Conservation (phyloP, 2,329 filamentous ascomycete species). For the Trichoderma sp. region DNA sequence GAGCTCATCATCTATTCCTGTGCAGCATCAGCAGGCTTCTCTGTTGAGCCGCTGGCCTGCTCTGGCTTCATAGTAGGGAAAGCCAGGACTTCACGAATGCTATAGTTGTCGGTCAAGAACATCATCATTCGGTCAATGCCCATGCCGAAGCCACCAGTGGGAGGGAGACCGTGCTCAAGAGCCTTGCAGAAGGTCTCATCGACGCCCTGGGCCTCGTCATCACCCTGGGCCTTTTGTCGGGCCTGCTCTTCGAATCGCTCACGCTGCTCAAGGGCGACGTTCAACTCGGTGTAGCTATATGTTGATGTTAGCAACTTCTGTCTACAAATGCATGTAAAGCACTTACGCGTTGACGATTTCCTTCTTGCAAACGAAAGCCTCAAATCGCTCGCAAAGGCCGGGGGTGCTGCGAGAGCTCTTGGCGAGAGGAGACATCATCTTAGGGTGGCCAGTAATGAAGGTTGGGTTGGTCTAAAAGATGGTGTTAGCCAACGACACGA, state of each 20-base stretch:
- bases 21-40: constrained; percentile 1
- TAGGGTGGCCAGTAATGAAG: constrained; percentile 58
- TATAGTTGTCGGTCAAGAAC: constrained; percentile 92
- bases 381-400: constrained; percentile 93
- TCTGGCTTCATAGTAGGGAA: constrained; percentile 99
- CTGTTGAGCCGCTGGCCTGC: constrained; percentile 31
- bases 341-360: constrained; percentile 82
- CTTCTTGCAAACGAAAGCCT: constrained; percentile 75
- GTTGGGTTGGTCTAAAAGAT: constrained; percentile 67
- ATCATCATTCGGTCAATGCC: constrained; percentile 92
- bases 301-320: background rate
- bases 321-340: background rate
- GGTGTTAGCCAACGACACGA: background rate
- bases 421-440: constrained; percentile 81
- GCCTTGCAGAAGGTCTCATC: constrained; percentile 94
- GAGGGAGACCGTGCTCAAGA: constrained; percentile 86
- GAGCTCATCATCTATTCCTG: background rate
- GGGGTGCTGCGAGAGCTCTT: constrained; percentile 83
- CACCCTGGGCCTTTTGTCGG: constrained; percentile 90
- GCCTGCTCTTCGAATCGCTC: constrained; percentile 86
- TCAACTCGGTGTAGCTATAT: constrained; percentile 77
- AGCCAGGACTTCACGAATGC: constrained; percentile 90
- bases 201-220: constrained; percentile 92
- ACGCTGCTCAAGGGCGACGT: constrained; percentile 89
- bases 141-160: constrained; percentile 95